Evolutionary conservation across 805 yeast species (phyloP).

Genomic region (Yarrowia keelungensis): DNA sequence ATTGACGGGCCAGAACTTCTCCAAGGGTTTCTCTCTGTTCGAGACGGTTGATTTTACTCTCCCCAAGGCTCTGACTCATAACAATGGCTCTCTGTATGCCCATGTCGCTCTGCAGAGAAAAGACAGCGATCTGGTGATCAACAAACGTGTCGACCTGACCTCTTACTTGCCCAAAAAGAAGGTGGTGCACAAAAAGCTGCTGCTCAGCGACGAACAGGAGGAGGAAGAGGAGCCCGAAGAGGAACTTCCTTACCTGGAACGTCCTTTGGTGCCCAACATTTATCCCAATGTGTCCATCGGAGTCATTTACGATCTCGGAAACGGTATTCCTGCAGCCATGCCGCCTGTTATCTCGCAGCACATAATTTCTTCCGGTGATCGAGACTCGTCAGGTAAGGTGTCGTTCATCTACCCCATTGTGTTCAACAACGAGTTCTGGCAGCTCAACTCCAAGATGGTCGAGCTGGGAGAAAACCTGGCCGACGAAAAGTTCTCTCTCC

Average conservation of each 20-base stretch:
- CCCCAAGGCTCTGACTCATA: constrained; percentile 4
- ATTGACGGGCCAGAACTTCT: constrained; percentile 6
- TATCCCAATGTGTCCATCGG: constrained; percentile 52
- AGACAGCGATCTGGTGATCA: constrained; percentile 14
- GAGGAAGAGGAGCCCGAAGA: constrained; percentile 41
- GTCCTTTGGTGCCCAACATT: constrained; percentile 49
- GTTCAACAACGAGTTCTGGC: constrained; percentile 54
- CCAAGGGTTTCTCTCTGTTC: constrained; percentile 18
- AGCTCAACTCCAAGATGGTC: constrained; percentile 50
- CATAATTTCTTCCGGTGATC: neutral
- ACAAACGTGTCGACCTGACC: constrained; percentile 42
- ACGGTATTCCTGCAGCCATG: constrained; percentile 6
- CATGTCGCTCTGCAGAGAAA: constrained; percentile 44
- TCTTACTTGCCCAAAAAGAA: constrained; percentile 48
- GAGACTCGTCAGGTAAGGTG: constrained; percentile 42
- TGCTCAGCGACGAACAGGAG: constrained; percentile 47
- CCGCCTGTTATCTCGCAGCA: constrained; percentile 40
- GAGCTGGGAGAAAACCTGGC: constrained; percentile 45
- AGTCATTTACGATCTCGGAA: constrained; percentile 43
- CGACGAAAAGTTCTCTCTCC: constrained; percentile 44
- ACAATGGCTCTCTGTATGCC: constrained; percentile 51
- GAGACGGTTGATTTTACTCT: constrained; percentile 7
- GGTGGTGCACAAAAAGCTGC: constrained; percentile 46
- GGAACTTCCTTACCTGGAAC: constrained; percentile 13
- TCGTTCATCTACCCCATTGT: constrained; percentile 51